Evolutionary conservation across 208 protist genomes (phyloP), one percentile per base, ranked within the genome.

Genomic region (Trypanosoma boissoni): DNA sequence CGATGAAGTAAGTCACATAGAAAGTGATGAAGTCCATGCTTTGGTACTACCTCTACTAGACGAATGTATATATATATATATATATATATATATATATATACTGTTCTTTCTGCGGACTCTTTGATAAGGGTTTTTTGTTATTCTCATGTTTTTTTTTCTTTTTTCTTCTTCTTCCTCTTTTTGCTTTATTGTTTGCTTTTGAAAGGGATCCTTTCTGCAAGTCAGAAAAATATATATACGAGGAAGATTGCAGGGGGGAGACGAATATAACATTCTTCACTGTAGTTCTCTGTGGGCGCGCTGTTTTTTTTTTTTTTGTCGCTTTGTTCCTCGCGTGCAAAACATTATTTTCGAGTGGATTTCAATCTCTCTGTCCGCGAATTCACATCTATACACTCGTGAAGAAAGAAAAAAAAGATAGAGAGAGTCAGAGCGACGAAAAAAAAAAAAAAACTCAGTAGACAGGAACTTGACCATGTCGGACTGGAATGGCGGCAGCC

Each of bases 61-160:
- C n/a, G n/a, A n/a, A n/a, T n/a, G n/a, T n/a, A n/a, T n/a, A n/a
- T n/a, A n/a, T n/a, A n/a, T n/a, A n/a, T n/a, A n/a, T n/a, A n/a
- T n/a, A n/a, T n/a, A n/a, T n/a, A n/a, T n/a, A n/a, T n/a, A n/a
- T n/a, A n/a, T n/a, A n/a, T n/a, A n/a, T n/a, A n/a, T n/a, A n/a
- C n/a, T n/a, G n/a, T 57, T 48, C 56, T 24, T 39, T 58, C 34
- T 52, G 37, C 23, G 14, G 21, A 43, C 3, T 24, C 32, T 59
- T 41, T 54, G 58, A 46, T 55, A 49, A 32, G 44, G 45, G 41
- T 72, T 24, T n/a, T 56, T 46, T 42, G 20, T 48, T 0, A 41
- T 50, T 67, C 61, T 48, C 52, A 51, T 60, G 51, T 65, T 54
- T 60, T 28, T 45, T 62, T 52, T 70, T 49, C 26, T 45, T 45